Base-by-base conservation (phyloP, 2,329 filamentous ascomycete species). In the Arthrobotrys musiformis region DNA sequence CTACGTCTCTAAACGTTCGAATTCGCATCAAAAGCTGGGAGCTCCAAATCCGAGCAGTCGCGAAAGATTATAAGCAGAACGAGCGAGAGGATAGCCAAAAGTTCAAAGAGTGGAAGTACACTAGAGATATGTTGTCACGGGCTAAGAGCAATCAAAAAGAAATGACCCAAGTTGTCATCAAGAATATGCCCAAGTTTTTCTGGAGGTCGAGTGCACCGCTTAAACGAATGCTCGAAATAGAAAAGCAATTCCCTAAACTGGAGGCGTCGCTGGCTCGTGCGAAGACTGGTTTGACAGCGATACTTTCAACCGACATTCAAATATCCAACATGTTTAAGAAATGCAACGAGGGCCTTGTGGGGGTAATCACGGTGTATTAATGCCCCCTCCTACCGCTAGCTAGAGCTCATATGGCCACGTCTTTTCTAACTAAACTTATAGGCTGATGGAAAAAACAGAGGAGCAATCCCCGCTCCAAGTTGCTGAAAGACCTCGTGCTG, bases 191-290 rank as follows among this genome's bases (percentile, higher is more conserved):
- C n/a, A 70, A 56, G 11, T 67, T 54, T 28, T 70, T 15, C 42
- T 77, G 66, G 73, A 48, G n/a, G 28, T 66, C 24, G 24, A 30
- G 42, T 8, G 11, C 60, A 3, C 73, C 73, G 11, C 19, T 77
- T 8, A 77, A 40, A 28, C 50, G 33, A 28, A 68, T 68, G 28
- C 19, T 75, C 5, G 62, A 62, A 79, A 80, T 24, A 80, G 81
- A 22, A 83, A 83, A 75, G 83, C 83, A n/a, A 83, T 82, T n/a
- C 82, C 82, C 79, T 8, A 17, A 6, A 19, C 7, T 40, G 11
- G 54, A 58, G 7, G 1, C 19, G 1, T 33, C n/a, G 2, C 19
- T 26, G 1, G 2, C 19, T 0, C n/a, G 33, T 6, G 28, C 52
- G 13, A 24, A 19, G 2, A 33, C 52, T 9, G 9, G 17, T 2